phyloP scores from a whole-genome alignment of 2,329 filamentous ascomycete species.

The Dichotomopilus funicola region DNA sequence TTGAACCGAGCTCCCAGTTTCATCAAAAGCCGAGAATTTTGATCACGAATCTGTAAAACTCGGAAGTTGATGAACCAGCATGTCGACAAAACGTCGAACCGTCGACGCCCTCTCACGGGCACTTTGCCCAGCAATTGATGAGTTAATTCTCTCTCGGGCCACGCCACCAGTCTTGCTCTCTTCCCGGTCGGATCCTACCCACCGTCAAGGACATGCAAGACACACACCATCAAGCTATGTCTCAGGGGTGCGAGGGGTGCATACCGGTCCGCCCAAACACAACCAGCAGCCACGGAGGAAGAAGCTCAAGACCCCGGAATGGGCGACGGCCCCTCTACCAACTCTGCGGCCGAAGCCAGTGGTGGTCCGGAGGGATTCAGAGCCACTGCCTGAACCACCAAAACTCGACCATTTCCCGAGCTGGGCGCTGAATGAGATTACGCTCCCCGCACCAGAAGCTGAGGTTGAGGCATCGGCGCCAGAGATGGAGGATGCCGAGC shows the following conservation, averaged over 20 bases:
- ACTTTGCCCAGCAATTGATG: slow-evolving; percentile 52
- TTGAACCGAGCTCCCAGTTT: no score
- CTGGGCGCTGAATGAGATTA: background rate
- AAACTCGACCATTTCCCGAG: background rate
- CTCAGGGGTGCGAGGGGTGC: background rate
- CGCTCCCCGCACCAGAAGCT: no score
- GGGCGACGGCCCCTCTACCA: background rate
- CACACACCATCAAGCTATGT: background rate
- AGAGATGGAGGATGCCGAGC: no score
- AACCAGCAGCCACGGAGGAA: background rate
- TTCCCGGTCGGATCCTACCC: background rate
- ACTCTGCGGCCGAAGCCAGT: background rate
- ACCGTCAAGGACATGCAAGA: background rate
- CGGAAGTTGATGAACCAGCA: slow-evolving; percentile 20
- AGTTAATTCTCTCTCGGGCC: slow-evolving; percentile 30
- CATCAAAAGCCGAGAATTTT: no score
- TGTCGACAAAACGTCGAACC: slow-evolving; percentile 34
- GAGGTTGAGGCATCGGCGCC: background rate
- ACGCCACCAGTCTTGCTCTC: slow-evolving; percentile 21
- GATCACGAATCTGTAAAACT: background rate
- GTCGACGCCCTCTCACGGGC: slow-evolving; percentile 59
- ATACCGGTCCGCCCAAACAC: background rate
- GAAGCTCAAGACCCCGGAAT: background rate
- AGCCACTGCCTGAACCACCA: background rate
- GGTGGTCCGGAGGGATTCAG: background rate